phyloP scores from a whole-genome alignment of 805 yeast species.

The Starmerella vaccinii region DNA sequence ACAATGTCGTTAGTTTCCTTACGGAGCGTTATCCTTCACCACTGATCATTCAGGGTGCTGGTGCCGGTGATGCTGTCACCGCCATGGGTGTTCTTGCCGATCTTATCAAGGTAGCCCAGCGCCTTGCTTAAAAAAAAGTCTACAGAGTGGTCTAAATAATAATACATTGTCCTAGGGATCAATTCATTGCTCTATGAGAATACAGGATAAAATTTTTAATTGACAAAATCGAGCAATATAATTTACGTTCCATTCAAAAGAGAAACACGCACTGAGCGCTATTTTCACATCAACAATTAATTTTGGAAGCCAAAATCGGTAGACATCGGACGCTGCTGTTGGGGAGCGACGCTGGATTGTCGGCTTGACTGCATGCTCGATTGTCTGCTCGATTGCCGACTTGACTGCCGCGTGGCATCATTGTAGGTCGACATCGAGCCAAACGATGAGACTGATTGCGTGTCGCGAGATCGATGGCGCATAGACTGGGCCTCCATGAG shows the following conservation, averaged over 20 bases:
- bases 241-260: too few relatives aligned
- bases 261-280: too few relatives aligned
- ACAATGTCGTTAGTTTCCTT: constrained; percentile 84
- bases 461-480: constrained; percentile 1
- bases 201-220: too few relatives aligned
- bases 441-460: neutral
- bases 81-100: constrained; percentile 93
- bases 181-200: too few relatives aligned
- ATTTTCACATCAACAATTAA: too few relatives aligned
- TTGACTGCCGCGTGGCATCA: neutral
- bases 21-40: constrained; percentile 91
- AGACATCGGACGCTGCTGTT: neutral
- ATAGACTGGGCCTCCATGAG: constrained; percentile 12
- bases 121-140: constrained; percentile 9
- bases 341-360: neutral
- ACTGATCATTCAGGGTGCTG: constrained; percentile 95
- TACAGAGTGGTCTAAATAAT: too few relatives aligned
- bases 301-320: neutral
- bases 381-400: constrained; percentile 1
- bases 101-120: constrained; percentile 76
- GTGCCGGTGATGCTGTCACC: constrained; percentile 66
- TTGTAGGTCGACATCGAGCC: neutral
- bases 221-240: too few relatives aligned
- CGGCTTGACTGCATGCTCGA: constrained; percentile 1
- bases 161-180: neutral